These are phyloP conservation scores for Arabidopsis arenosa DNA, from an alignment of 345 rosid genomes.

Conservation along the genomic window DNA sequence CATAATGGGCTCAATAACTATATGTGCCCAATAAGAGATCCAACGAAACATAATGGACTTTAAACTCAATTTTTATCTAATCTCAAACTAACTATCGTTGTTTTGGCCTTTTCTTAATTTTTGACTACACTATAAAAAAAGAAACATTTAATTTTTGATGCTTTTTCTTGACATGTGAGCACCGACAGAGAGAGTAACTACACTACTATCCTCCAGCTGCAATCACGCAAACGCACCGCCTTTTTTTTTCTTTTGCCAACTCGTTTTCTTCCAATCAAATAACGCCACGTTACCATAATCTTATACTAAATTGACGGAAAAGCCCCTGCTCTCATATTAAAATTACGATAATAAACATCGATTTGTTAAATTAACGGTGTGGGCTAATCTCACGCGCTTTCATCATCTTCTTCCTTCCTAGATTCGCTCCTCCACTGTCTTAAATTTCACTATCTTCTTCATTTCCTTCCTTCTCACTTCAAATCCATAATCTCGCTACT, in stretches of 20 bases:
- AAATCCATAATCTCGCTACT: not conserved
- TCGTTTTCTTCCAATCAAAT: not conserved
- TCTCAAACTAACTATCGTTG: not conserved
- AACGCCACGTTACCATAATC: not conserved
- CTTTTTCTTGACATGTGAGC: constrained; percentile 37
- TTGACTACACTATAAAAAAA: too few relatives aligned
- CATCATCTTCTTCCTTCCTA: constrained; percentile 20
- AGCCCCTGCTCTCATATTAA: not conserved
- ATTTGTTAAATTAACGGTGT: not conserved
- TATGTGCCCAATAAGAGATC: not conserved
- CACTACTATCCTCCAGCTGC: constrained; percentile 32
- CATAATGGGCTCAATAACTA: not conserved
- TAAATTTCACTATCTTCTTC: not conserved
- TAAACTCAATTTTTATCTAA: too few relatives aligned
- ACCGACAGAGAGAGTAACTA: constrained; percentile 39
- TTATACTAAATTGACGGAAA: not conserved
- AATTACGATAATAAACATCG: not conserved
- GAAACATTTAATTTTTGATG: constrained; percentile 18
- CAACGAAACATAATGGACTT: too few relatives aligned
- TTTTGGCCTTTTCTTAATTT: constrained; percentile 5
- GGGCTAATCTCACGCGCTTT: constrained; percentile 32
- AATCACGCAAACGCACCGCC: constrained; percentile 45
- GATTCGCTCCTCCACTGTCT: constrained; percentile 31
- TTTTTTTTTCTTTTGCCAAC: constrained; percentile 1
- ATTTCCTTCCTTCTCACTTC: constrained; percentile 15